A percentile compares a stretch with the other conserved stretches of the same genome.
These are phyloP conservation scores for Boletus vinaceobasis DNA, from an alignment of 768 basidiomycete genomes.

Conservation along the genomic window DNA sequence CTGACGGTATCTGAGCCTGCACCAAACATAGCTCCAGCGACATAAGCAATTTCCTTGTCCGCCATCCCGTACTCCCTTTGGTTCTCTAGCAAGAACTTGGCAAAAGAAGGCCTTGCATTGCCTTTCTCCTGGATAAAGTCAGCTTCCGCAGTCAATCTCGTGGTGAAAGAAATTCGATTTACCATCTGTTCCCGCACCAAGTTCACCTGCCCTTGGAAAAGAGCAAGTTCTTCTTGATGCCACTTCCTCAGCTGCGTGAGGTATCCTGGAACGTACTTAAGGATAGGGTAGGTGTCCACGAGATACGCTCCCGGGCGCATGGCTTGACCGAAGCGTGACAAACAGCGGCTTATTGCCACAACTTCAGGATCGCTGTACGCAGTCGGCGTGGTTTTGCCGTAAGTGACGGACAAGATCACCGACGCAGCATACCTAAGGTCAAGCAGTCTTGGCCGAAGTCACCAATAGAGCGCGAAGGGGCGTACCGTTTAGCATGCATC, in stretches of 20 bases:
- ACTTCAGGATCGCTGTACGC: constrained; percentile 37
- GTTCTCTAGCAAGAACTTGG: neutral
- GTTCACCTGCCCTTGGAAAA: constrained; percentile 6
- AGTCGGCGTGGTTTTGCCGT: constrained; percentile 39
- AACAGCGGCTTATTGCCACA: constrained; percentile 16
- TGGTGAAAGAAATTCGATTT: neutral
- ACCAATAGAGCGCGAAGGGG: neutral
- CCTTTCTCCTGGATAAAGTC: neutral
- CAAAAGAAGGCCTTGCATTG: constrained; percentile 5
- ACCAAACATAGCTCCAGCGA: constrained; percentile 8
- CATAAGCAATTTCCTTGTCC: constrained; percentile 2
- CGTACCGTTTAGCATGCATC: constrained; percentile 33
- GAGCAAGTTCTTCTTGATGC: constrained; percentile 9
- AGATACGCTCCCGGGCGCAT: neutral
- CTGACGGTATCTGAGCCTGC: constrained; percentile 10
- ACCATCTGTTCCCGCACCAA: constrained; percentile 5
- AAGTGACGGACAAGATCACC: constrained; percentile 37
- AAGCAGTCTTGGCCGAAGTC: neutral
- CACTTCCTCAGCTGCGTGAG: constrained; percentile 1
- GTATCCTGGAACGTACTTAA: constrained; percentile 6
- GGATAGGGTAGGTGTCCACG: constrained; percentile 7
- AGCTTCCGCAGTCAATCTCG: neutral
- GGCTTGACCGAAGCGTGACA: neutral
- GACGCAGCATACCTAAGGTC: constrained; percentile 36
- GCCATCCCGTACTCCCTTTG: neutral